These are phyloP conservation scores for Brassica napus DNA, from an alignment of 345 rosid genomes.

Conservation along the genomic window Da-Ae NC_063438.1:28905001-28905500, in stretches of 20 bases:
- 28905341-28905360: neutral
- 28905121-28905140: neutral
- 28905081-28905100: conserved; percentile 89
- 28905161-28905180: conserved; percentile 78
- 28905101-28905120: conserved; percentile 20
- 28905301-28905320: conserved; percentile 42
- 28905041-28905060: conserved; percentile 81
- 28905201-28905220: conserved; percentile 94
- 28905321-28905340: neutral
- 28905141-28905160: neutral
- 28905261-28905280: conserved; percentile 95
- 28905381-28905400: conserved; percentile 87
- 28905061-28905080: conserved; percentile 70
- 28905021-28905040: conserved; percentile 85
- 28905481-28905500: conserved; percentile 83
- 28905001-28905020: conserved; percentile 67
- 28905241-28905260: conserved; percentile 87
- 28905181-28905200: conserved; percentile 93
- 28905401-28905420: conserved; percentile 98
- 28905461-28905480: conserved; percentile 99
- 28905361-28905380: conserved; percentile 29
- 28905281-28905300: conserved; percentile 94
- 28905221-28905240: conserved; percentile 88
- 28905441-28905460: conserved; percentile 91
- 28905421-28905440: conserved; percentile 85